A percentile compares a stretch with the other conserved stretches of the same genome.
Conservation (phyloP, 176 grass and related monocot species). For the Stipa capillata region DNA sequence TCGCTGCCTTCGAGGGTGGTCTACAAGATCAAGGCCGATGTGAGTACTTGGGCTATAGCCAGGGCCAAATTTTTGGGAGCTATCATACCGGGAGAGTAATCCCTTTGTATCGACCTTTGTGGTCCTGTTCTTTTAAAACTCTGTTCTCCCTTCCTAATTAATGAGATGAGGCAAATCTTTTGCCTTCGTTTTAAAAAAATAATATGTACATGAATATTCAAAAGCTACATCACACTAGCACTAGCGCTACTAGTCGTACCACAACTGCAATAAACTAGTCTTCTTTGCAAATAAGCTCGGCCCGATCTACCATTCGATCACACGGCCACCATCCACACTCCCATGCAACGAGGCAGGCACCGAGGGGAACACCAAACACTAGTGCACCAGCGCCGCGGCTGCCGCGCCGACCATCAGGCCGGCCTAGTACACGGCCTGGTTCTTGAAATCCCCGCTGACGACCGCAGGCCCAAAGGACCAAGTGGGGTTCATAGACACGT, state of each 20-base stretch:
- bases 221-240: neutral
- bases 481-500: conserved; percentile 57
- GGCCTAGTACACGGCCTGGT: conserved; percentile 44
- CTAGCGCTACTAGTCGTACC: neutral
- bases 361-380: conserved; percentile 25
- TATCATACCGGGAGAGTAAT: no score
- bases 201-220: no score
- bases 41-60: no score
- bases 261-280: neutral
- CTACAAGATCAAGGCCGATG: no score
- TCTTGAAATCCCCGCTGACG: conserved; percentile 34
- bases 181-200: no score
- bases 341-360: neutral
- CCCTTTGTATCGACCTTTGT: no score
- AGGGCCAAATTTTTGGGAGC: no score
- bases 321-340: neutral
- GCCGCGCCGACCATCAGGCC: conserved; percentile 29
- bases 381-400: conserved; percentile 29
- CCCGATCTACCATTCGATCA: neutral
- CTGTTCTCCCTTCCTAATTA: no score
- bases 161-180: no score
- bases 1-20: no score
- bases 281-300: neutral
- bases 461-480: conserved; percentile 49
- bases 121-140: no score